Base-by-base conservation (phyloP, 192 early-diverging fungal species). In the Podila minutissima region DNA sequence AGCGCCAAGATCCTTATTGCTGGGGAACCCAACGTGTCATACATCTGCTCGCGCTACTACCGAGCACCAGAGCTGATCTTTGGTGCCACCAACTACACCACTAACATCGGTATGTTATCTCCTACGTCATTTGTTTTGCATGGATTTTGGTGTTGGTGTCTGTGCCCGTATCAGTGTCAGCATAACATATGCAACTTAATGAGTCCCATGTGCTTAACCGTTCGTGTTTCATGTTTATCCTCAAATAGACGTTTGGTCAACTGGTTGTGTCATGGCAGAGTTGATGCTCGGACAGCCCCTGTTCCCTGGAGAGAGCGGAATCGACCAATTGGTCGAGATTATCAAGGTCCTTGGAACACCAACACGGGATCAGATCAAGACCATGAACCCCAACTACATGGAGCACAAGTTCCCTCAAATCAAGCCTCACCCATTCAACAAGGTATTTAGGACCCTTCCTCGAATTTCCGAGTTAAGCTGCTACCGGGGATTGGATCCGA, bases 391-490 rank as follows among this genome's bases (percentile, higher is more conserved):
- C 48, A 96, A 97, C 86, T 99, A 99, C 83, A 95, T 94, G 74
- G 96, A 98, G 75, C 97, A 98, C 88, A 97, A 97, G 82, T 99
- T 99, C 83, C 98, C 98, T 72, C 94, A 96, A 82, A 99, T 99
- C 74, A 96, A 96, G 82, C 91, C 97, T 4, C 93, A 95, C 73
- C 91, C 97, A 64, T 97, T 97, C 83, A 86, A 86, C 69, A 95
- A 94, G 84, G 93, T 94, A 63, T 62, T 35, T 59, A 26, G 29
- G 19, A 61, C 29, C 3, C 41, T 46, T 46, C 41, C 41, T 46
- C 15, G 41, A 37, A 37, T 37, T 46, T 46, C 41, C 41, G 41
- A 15, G 41, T 62, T 19, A 59, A 20, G 61, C 17, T 32, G 20
- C 24, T 38, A 59, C 46, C 10, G 10, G 68, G 26, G 41, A 46